Base-by-base conservation (phyloP, 257 asterid species). In the Echium plantagineum region DNA sequence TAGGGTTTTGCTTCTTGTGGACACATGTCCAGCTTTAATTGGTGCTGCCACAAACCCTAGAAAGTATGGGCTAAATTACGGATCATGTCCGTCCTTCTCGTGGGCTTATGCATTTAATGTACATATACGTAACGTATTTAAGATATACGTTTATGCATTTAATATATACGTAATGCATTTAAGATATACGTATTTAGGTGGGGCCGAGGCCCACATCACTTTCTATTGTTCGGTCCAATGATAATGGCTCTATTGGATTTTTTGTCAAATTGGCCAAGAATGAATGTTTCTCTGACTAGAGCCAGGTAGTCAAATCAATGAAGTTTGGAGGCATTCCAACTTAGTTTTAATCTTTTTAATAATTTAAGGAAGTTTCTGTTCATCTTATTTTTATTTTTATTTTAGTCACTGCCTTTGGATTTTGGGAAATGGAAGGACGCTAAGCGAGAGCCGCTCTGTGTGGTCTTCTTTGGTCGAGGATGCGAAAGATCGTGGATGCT, bases 351-450 rank as follows among this genome's bases (percentile, higher is more conserved):
- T 49, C 17, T 26, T 1, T 16, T 0, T 30, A 28, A 26, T n/a
- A 4, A n/a, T 5, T 4, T 9, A 2, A 15, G 38, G 6, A 12
- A 31, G 7, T 7, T 31, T 4, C 26, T 24, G 26, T 24, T 24
- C 3, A 24, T 24, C 26, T 24, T 68, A 19, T 70, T 52, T 57
- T 22, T 48, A 42, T 68, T 68, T 18, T 64, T n/a, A n/a, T n/a
- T n/a, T n/a, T n/a, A 83, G 95, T 54, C 82, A 81, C 52, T 75
- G 81, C 65, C 83, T 86, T 17, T 83, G 95, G 93, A 76, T 86
- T 55, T 58, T 86, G 56, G 95, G 95, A 38, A 78, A 81, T 53
- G 93, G 71, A 72, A 64, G 30, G 49, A 81, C 93, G 8, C 66
- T 86, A 59, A 52, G 66, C 55, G 30, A 17, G 26, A 67, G 76